Base-by-base conservation (phyloP, 2,329 filamentous ascomycete genomes). In the Talaromyces sp. region DNA sequence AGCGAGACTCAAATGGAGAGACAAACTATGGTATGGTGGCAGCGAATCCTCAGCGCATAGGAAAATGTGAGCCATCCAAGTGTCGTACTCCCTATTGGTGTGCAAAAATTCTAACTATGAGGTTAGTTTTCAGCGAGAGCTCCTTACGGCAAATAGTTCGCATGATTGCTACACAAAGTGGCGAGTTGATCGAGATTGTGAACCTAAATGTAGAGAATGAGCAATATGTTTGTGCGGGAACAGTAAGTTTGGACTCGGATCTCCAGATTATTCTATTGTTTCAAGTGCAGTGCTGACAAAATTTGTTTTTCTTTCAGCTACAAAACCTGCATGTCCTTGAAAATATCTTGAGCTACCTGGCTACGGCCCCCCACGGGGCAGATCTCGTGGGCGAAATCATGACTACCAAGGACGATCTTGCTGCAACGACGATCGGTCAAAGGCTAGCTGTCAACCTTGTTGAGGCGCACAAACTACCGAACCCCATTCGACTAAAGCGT, bases 11-110 rank as follows among this genome's bases (percentile, higher is more conserved):
- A 11, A 43, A 58, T 29, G 95, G 98, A 77, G 93, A 89, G 65
- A 84, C 87, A 69, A 98, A 97, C 85, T 99, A 98, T 85, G 93
- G 91, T 68, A 99, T 99, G 95, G 97, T 94, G 79, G 95, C 95
- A 65, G 93, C 98, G 79, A 99, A 99, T 84, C 95, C 95, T 38
- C 96, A 93, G 84, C 90, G 95, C 70, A 97, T 99, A 99, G 99
- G 86, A 97, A 96, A 81, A 95, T 99, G 81, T 58, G 27, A 27
- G 36, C 10, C 36, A 40, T 11, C 22, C 34, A 58, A 43, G 22
- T 15, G 3, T 13, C 10, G 13, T 17, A 25, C 25, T 53, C 47
- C 7, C 5, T 29, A 29, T n/a, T n/a, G 10, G 3, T n/a, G 15
- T 31, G 13, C 15, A 7, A 29, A 51, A 7, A n/a, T 6, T 25